Evolutionary conservation across 352 stramenopile genomes (phyloP).

Genomic region (Pythium phragmiticola): DNA sequence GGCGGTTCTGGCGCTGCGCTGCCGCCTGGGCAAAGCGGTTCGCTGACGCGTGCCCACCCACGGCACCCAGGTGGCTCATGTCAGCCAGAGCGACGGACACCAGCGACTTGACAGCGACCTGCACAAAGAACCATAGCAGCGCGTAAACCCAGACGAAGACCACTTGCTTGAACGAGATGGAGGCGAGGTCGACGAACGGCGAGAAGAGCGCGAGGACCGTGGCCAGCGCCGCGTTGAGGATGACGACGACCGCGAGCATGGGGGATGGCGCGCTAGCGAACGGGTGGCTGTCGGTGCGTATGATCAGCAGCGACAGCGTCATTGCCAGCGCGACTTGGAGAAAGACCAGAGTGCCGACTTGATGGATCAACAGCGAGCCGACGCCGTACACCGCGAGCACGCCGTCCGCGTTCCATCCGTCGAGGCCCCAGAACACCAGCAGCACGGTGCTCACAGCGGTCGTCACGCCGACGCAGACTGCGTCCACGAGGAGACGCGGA

Average conservation of each 20-base stretch:
- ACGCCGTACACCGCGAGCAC: conserved; percentile 58
- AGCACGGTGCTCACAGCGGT: conserved; percentile 84
- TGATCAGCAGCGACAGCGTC: conserved; percentile 92
- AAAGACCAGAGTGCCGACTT: conserved; percentile 93
- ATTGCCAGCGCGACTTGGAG: conserved; percentile 94
- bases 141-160: conserved; percentile 90
- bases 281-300: conserved; percentile 51
- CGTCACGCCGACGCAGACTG: conserved; percentile 62
- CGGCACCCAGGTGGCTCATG: conserved; percentile 38
- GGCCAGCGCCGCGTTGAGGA: conserved; percentile 28
- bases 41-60: conserved; percentile 29
- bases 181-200: conserved; percentile 72
- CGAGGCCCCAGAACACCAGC: conserved; percentile 79
- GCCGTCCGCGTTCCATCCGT: conserved; percentile 78
- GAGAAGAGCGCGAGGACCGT: conserved; percentile 74
- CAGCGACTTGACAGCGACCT: conserved; percentile 79
- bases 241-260: conserved; percentile 31
- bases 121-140: conserved; percentile 85
- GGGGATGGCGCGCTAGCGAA: conserved; percentile 82
- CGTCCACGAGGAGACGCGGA: conserved; percentile 56
- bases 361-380: conserved; percentile 78
- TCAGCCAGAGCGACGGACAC: conserved; percentile 55
- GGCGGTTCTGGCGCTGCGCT: conserved; percentile 73
- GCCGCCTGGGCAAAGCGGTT: conserved; percentile 30
- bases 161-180: conserved; percentile 69